Evolutionary conservation across 2,329 filamentous ascomycete genomes (phyloP).

Genomic region (Aspergillus fructus): DNA sequence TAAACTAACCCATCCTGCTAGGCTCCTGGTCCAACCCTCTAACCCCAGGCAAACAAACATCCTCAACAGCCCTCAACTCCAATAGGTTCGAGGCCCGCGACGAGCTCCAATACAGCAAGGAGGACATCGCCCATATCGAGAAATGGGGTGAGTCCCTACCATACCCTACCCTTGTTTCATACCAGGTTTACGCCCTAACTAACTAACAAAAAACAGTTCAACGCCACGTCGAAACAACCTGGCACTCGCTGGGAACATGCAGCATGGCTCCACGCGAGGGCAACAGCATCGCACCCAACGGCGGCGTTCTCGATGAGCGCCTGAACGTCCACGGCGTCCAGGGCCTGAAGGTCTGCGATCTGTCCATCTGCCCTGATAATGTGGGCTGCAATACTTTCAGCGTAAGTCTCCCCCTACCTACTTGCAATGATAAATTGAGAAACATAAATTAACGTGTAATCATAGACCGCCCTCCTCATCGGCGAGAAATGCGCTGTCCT

Average conservation of each 20-base stretch:
- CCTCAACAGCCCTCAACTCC: slow-evolving; percentile 58
- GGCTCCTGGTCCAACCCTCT: slow-evolving; percentile 64
- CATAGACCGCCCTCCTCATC: slow-evolving; percentile 69
- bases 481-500: slow-evolving; percentile 73
- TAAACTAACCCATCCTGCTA: slow-evolving; percentile 20
- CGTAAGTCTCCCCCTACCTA: slow-evolving; percentile 21
- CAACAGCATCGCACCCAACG: slow-evolving; percentile 75
- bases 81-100: slow-evolving; percentile 61
- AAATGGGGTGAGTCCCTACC: slow-evolving; percentile 50
- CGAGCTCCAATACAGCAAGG: slow-evolving; percentile 64
- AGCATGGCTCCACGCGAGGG: slow-evolving; percentile 75
- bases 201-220: slow-evolving; percentile 46
- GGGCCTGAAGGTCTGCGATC: slow-evolving; percentile 73
- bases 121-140: slow-evolving; percentile 59
- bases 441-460: not conserved
- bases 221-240: slow-evolving; percentile 73
- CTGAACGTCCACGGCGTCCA: slow-evolving; percentile 76
- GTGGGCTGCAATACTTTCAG: slow-evolving; percentile 67
- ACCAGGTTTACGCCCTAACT: not conserved
- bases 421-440: not conserved
- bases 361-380: slow-evolving; percentile 76
- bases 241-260: slow-evolving; percentile 68
- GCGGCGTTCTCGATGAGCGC: slow-evolving; percentile 71
- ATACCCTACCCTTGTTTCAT: not conserved
- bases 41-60: slow-evolving; percentile 53